A percentile compares a stretch with the other conserved stretches of the same genome.
Evolutionary conservation across 1,139 yeast genomes (phyloP).

Genomic region (Groenewaldozyma auringiensis): DNA sequence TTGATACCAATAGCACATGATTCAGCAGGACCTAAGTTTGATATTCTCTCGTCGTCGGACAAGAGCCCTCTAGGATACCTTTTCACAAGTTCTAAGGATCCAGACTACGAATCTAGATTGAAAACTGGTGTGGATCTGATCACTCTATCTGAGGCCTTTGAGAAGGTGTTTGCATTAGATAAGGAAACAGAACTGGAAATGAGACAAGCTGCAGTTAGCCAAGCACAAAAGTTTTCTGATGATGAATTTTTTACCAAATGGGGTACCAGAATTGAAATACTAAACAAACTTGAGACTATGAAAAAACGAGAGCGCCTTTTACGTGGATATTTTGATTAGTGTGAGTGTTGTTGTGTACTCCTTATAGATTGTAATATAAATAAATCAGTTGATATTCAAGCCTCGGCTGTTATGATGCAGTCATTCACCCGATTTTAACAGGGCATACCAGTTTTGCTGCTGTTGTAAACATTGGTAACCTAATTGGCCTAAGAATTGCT

Average conservation of each 20-base stretch:
- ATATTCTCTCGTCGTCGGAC: constrained; percentile 56
- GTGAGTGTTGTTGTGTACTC: no score
- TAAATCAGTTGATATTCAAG: no score
- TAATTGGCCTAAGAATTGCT: no score
- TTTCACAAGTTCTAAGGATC: constrained; percentile 64
- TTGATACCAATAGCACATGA: constrained; percentile 86
- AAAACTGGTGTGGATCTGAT: constrained; percentile 27
- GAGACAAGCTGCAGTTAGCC: constrained; percentile 49
- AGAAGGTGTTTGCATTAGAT: constrained; percentile 36
- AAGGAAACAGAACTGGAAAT: constrained; percentile 37
- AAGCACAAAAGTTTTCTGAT: constrained; percentile 60
- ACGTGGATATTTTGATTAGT: constrained; percentile 17
- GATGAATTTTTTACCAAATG: constrained; percentile 53
- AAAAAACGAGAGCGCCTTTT: constrained; percentile 30
- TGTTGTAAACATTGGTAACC: no score
- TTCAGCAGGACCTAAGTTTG: constrained; percentile 87
- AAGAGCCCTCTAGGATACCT: constrained; percentile 47
- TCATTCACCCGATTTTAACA: no score
- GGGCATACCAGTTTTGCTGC: no score
- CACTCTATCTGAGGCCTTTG: constrained; percentile 41
- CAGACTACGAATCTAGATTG: constrained; percentile 27
- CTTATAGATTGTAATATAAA: no score
- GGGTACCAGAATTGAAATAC: constrained; percentile 37
- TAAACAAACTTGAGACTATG: constrained; percentile 35
- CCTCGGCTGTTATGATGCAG: no score